Conservation (phyloP, 306 rosid species). For the Acacia acuminata region DNA sequence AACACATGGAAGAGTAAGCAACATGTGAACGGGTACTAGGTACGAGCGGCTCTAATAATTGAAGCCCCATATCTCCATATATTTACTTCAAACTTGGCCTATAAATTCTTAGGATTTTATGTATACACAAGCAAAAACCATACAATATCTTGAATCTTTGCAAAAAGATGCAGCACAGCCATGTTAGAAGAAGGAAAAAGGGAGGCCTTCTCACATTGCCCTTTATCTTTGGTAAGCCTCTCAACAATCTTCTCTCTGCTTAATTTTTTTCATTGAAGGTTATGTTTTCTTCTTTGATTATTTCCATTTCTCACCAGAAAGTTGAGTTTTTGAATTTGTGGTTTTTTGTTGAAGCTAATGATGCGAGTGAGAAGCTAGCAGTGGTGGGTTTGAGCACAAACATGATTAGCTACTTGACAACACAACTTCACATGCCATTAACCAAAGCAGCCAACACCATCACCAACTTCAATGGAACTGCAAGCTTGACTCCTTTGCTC, state of each 20-base stretch:
- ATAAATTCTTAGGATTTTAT: conserved; percentile 43
- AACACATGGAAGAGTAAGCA: neutral
- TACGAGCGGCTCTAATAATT: neutral
- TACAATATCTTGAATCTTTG: neutral
- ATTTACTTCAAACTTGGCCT: conserved; percentile 22
- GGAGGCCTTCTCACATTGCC: conserved; percentile 94
- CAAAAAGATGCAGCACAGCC: conserved; percentile 47
- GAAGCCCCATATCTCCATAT: neutral
- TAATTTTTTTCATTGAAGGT: too few species aligned
- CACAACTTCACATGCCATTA: conserved; percentile 78
- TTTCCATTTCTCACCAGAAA: neutral
- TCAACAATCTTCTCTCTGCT: neutral
- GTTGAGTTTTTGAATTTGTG: neutral
- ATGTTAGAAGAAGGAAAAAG: conserved; percentile 49
- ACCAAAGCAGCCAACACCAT: conserved; percentile 87
- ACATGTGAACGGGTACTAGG: conserved; percentile 24
- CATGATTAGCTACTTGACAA: conserved; percentile 86
- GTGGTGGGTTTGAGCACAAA: conserved; percentile 85
- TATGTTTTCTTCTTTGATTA: too few species aligned
- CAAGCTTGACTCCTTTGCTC: conserved; percentile 86
- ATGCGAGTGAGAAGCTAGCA: conserved; percentile 84
- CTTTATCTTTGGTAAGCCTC: conserved; percentile 80
- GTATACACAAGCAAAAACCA: neutral
- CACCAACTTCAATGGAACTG: conserved; percentile 81
- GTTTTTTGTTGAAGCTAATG: conserved; percentile 60